These are phyloP conservation scores for Chionographis japonica DNA, from an alignment of 106 monocot genomes.

Conservation along the genomic window DNA sequence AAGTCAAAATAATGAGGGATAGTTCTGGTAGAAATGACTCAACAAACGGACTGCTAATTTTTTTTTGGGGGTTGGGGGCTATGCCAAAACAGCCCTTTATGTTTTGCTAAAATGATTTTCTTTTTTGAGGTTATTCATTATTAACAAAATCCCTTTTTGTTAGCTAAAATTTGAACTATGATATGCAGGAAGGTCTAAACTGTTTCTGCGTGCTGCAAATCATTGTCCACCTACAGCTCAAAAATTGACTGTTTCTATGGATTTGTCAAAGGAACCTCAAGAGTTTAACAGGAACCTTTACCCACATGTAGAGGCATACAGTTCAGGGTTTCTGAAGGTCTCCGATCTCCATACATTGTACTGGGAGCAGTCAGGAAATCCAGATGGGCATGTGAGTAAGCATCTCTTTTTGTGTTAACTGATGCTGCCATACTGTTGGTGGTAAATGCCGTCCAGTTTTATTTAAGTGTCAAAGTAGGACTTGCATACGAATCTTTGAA, in stretches of 20 bases:
- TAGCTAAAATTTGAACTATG: no score
- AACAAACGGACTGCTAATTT: no score
- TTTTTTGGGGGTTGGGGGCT: no score
- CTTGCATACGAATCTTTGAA: no score
- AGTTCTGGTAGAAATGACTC: no score
- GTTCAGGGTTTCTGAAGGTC: conserved; percentile 75
- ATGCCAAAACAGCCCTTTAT: no score
- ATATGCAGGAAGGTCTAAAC: conserved; percentile 6
- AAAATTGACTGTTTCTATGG: conserved; percentile 15
- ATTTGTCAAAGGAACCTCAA: conserved; percentile 17
- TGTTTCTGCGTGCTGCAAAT: not conserved
- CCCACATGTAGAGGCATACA: conserved; percentile 66
- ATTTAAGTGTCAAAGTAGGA: not conserved
- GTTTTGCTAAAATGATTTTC: no score
- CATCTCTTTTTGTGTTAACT: not conserved
- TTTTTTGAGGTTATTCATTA: no score
- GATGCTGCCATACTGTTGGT: not conserved
- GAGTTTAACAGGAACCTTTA: conserved; percentile 49
- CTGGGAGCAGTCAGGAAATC: conserved; percentile 98
- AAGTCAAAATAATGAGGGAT: no score
- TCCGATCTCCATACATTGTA: conserved; percentile 76
- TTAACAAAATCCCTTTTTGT: no score
- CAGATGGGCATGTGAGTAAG: conserved; percentile 64
- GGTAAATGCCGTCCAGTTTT: not conserved
- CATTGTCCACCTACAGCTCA: not conserved